phyloP scores from a whole-genome alignment of 441 rosid species.

The Populus hybrid region DNA sequence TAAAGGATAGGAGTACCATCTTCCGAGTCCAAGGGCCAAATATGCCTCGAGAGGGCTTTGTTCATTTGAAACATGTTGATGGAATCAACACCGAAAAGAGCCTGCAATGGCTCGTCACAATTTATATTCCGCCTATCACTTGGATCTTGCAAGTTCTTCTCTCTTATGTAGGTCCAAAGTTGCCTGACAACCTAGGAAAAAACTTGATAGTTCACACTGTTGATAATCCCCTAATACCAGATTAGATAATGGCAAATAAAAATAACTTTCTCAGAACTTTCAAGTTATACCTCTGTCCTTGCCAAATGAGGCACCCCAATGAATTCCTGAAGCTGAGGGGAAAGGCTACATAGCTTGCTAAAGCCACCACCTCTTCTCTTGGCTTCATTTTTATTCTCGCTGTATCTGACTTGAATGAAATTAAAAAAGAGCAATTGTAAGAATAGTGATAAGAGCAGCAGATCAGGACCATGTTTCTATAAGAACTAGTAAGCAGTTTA shows the following conservation, averaged over 20 bases:
- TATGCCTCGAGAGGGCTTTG: slow-evolving; percentile 69
- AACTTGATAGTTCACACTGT: neutral
- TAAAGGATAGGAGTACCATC: slow-evolving; percentile 27
- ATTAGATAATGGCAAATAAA: neutral
- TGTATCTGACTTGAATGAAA: slow-evolving; percentile 31
- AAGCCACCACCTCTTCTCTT: slow-evolving; percentile 79
- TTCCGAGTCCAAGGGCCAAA: slow-evolving; percentile 54
- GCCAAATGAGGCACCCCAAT: slow-evolving; percentile 60
- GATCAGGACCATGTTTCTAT: slow-evolving; percentile 13
- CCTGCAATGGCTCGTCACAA: slow-evolving; percentile 49
- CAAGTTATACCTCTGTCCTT: slow-evolving; percentile 61
- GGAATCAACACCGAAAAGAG: slow-evolving; percentile 45
- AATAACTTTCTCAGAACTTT: slow-evolving; percentile 14
- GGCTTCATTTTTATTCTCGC: slow-evolving; percentile 41
- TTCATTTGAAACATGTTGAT: slow-evolving; percentile 76
- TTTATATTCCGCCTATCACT: slow-evolving; percentile 44
- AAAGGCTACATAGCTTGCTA: slow-evolving; percentile 66
- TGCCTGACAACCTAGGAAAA: slow-evolving; percentile 57
- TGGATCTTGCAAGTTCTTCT: slow-evolving; percentile 64
- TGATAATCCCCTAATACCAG: neutral
- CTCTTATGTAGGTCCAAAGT: slow-evolving; percentile 56
- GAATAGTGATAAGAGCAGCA: slow-evolving; percentile 7
- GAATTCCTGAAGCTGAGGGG: slow-evolving; percentile 64
- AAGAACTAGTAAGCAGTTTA: slow-evolving; percentile 4
- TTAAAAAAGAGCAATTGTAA: slow-evolving; percentile 13